These are phyloP conservation scores for Arthroderma sp. DNA, from an alignment of 2,329 filamentous ascomycete genomes.

Conservation along the genomic window DNA sequence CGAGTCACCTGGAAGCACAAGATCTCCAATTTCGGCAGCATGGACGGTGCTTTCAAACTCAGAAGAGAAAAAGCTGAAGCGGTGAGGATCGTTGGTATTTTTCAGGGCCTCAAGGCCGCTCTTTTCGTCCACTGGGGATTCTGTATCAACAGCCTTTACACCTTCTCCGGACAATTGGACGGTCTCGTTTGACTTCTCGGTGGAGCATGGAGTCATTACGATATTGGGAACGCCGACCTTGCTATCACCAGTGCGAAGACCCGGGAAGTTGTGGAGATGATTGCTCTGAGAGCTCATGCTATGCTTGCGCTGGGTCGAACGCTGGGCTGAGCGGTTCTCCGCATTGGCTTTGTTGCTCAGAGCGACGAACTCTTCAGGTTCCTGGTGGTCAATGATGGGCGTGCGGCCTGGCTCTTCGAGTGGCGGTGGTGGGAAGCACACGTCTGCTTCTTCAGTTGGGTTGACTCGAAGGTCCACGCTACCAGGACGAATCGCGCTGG, in stretches of 20 bases:
- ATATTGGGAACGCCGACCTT: conserved; percentile 28
- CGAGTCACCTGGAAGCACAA: conserved; percentile 78
- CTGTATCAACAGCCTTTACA: not conserved
- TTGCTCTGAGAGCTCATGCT: conserved; percentile 41
- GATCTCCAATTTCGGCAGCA: conserved; percentile 73
- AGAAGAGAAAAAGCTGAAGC: conserved; percentile 95
- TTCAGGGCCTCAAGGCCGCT: conserved; percentile 24
- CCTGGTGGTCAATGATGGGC: conserved; percentile 80
- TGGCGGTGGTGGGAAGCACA: conserved; percentile 62
- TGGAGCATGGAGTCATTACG: conserved; percentile 21
- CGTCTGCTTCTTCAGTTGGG: conserved; percentile 57
- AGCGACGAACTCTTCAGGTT: conserved; percentile 80
- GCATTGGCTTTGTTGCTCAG: conserved; percentile 37
- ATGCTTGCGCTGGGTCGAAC: conserved; percentile 24
- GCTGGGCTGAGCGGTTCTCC: conserved; percentile 10
- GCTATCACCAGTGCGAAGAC: conserved; percentile 41
- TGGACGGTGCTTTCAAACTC: conserved; percentile 89
- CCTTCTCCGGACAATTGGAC: conserved; percentile 25
- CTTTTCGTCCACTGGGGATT: conserved; percentile 14
- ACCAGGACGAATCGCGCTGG: conserved; percentile 43
- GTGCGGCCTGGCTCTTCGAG: conserved; percentile 65
- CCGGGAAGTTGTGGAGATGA: conserved; percentile 47
- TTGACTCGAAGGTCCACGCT: conserved; percentile 26
- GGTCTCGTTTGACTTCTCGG: conserved; percentile 17
- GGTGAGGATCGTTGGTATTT: conserved; percentile 52